Base-by-base conservation (phyloP, 2,329 filamentous ascomycete species). In the Colletotrichum liriopes region DNA sequence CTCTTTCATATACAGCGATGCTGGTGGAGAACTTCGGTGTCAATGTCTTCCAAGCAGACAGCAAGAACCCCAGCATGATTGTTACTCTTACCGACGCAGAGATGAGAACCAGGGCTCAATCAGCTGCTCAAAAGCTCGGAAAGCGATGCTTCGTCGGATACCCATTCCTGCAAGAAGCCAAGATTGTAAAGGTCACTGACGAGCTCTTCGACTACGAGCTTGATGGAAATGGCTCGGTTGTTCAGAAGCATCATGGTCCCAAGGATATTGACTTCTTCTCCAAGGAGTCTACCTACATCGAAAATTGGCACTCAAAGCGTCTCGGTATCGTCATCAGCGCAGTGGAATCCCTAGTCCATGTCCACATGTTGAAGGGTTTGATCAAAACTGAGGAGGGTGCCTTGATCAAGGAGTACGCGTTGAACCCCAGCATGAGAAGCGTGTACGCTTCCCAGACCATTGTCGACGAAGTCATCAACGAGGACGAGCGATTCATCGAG, bases 61-160 rank as follows among this genome's bases (percentile, higher is more conserved):
- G 95, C 80, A 92, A 94, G 61, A 98, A 98, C 79, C 95, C 98
- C 82, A 99, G 96, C 82, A 95, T 98, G 91, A 90, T 98, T 32
- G 89, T 98, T 68, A 98, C 94, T 2, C 86, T 99, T 61, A 87
- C 92, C 41, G 92, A 94, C 47, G 90, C 93, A 0, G 94, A 95
- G 74, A 83, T 85, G 70, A 91, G 93, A 45, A 91, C 93, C 59
- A 93, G 90, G 74, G 86, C 92, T 29, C 91, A 93, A 75, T 84
- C 89, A 66, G 95, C 95, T 67, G 94, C 94, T 80, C 84, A 86
- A 61, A 96, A 94, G 79, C 88, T 99, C 55, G 96, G 95, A 55
- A 90, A 96, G 81, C 91, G 92, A 72, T 95, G 97, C 72, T 94
- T 94, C 79, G 93, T 98, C 73, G 95, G 96, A 47, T 99, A 97